A percentile compares a stretch with the other conserved stretches of the same genome.
phyloP scores from a whole-genome alignment of 2,329 filamentous ascomycete species.

The Didymella sp. region DNA sequence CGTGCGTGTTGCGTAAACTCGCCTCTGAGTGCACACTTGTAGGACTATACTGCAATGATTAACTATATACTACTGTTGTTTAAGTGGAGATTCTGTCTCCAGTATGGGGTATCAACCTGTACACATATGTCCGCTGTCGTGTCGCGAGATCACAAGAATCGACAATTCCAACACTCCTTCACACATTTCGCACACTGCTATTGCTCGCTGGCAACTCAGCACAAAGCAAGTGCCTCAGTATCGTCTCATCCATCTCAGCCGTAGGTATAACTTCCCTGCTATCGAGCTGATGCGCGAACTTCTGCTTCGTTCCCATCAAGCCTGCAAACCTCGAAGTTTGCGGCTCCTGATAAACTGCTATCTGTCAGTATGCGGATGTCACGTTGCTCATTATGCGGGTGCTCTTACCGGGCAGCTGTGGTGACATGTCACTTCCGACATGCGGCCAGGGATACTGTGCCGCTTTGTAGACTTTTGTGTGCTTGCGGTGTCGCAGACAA shows the following conservation, averaged over 20 bases:
- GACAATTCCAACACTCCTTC: background rate
- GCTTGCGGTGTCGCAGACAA: constrained; percentile 21
- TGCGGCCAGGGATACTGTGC: constrained; percentile 35
- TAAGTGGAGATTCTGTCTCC: background rate
- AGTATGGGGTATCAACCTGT: background rate
- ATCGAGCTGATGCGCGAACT: constrained; percentile 27
- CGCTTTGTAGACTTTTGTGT: constrained; percentile 29
- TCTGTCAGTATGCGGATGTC: background rate
- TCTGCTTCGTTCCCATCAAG: constrained; percentile 11
- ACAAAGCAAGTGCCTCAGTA: constrained; percentile 19
- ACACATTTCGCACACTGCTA: constrained; percentile 17
- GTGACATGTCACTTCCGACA: constrained; percentile 36
- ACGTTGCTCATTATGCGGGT: background rate
- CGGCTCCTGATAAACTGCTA: background rate
- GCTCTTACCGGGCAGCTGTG: constrained; percentile 29
- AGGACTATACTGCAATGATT: background rate
- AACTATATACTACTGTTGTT: background rate
- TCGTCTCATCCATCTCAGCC: constrained; percentile 25
- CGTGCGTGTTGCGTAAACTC: background rate
- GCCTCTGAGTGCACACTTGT: background rate
- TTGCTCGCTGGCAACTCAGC: constrained; percentile 11
- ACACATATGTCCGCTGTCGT: background rate
- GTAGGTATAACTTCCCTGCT: constrained; percentile 21
- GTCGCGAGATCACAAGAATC: background rate
- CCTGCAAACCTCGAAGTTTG: background rate